These are phyloP conservation scores for Saururus chinensis DNA, from an alignment of 164 flowering plant genomes.

Conservation along the genomic window DNA sequence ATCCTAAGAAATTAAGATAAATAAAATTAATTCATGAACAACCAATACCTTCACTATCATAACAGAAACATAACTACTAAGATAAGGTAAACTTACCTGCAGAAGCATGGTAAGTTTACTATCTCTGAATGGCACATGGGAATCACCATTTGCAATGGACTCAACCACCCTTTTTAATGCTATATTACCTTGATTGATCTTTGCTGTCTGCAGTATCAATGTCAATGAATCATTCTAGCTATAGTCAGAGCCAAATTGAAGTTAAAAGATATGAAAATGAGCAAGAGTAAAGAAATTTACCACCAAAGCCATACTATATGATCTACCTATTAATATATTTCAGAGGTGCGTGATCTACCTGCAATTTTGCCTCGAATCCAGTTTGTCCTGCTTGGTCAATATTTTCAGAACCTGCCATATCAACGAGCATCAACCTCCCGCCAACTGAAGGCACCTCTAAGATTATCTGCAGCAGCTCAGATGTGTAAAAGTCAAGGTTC, in stretches of 20 bases:
- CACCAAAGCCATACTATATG: neutral
- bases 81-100: conserved; percentile 39
- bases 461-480: conserved; percentile 48
- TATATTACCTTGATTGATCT: conserved; percentile 91
- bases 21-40: neutral
- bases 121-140: conserved; percentile 95
- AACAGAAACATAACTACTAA: neutral
- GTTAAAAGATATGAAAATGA: neutral
- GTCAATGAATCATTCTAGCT: neutral
- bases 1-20: conserved; percentile 36
- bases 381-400: conserved; percentile 96
- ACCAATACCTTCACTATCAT: neutral
- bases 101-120: conserved; percentile 97
- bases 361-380: conserved; percentile 96
- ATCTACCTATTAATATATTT: neutral
- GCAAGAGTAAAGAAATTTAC: neutral
- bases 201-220: conserved; percentile 59
- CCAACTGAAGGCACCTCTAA: conserved; percentile 93
- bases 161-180: conserved; percentile 96
- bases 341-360: conserved; percentile 29
- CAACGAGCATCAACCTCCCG: conserved; percentile 93
- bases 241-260: neutral
- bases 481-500: neutral
- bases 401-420: conserved; percentile 99
- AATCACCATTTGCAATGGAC: conserved; percentile 96